Percentiles rank a stretch among this genome's conserved stretches.
These are phyloP conservation scores for Tuber aestivum DNA, from an alignment of 495 filamentous ascomycete genomes.

Conservation along the genomic window DNA sequence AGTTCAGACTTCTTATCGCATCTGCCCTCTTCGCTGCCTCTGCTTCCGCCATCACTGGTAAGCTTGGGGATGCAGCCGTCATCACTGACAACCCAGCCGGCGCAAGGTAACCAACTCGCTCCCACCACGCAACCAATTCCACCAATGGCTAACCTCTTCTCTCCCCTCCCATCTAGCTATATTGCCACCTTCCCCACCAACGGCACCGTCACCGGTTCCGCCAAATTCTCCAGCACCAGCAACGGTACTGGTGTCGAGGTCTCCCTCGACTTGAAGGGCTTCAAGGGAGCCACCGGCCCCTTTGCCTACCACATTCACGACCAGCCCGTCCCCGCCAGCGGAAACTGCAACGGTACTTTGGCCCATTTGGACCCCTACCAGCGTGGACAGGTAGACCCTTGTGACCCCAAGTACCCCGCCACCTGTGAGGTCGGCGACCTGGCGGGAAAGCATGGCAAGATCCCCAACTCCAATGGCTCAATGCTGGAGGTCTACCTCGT, in stretches of 20 bases:
- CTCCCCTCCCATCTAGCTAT: conserved; percentile 22
- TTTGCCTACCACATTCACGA: conserved; percentile 88
- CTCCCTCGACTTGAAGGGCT: conserved; percentile 56
- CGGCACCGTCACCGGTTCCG: conserved; percentile 56
- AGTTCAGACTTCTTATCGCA: conserved; percentile 36
- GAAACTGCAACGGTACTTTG: conserved; percentile 69
- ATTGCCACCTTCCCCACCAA: conserved; percentile 45
- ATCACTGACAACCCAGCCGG: conserved; percentile 37
- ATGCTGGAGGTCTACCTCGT: conserved; percentile 44
- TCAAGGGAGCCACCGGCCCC: conserved; percentile 55
- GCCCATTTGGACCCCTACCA: conserved; percentile 63
- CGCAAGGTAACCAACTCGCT: conserved; percentile 16
- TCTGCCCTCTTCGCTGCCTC: conserved; percentile 31
- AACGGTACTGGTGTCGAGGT: conserved; percentile 62
- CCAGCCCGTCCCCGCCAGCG: conserved; percentile 61
- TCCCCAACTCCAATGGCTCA: conserved; percentile 46
- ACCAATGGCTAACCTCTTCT: conserved; percentile 10
- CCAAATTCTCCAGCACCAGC: conserved; percentile 52
- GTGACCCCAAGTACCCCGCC: conserved; percentile 55
- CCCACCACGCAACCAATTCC: neutral
- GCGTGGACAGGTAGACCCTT: conserved; percentile 58
- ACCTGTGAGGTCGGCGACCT: conserved; percentile 83
- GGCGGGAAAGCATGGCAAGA: conserved; percentile 70
- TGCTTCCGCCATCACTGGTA: conserved; percentile 19
- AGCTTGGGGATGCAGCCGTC: conserved; percentile 30